A percentile compares a stretch with the other conserved stretches of the same genome.
Conservation (phyloP, 2,329 filamentous ascomycete species). For the Lecanicillium sp. region DNA sequence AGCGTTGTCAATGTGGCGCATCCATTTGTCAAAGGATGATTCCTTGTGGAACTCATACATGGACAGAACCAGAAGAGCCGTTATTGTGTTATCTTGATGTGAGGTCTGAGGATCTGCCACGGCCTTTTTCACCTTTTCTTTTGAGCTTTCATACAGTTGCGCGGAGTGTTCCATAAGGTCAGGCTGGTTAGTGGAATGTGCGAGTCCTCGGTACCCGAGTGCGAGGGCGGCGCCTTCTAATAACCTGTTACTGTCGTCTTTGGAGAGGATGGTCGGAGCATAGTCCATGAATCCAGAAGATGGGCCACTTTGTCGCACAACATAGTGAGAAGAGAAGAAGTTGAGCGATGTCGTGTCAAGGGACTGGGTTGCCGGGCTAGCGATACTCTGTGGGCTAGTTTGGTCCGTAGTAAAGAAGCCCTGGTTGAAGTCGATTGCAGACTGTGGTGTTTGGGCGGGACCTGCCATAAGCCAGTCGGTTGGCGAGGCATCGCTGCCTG, state of each 20-base stretch:
- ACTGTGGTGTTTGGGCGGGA: neutral
- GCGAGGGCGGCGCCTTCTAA: constrained; percentile 7
- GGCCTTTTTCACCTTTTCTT: constrained; percentile 8
- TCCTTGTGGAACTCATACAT: constrained; percentile 9
- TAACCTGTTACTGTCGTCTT: constrained; percentile 7
- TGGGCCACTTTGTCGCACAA: constrained; percentile 6
- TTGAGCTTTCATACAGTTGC: constrained; percentile 8
- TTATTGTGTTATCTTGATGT: constrained; percentile 8
- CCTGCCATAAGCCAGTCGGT: constrained; percentile 3
- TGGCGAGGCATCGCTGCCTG: constrained; percentile 1
- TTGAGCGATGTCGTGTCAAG: constrained; percentile 8
- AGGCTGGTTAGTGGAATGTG: constrained; percentile 8
- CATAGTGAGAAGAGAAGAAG: constrained; percentile 8
- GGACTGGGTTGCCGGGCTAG: constrained; percentile 4
- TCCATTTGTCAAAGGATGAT: constrained; percentile 8
- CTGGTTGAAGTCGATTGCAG: constrained; percentile 3
- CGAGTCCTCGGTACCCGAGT: constrained; percentile 8
- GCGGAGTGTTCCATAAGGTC: constrained; percentile 9
- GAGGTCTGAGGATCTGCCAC: constrained; percentile 6
- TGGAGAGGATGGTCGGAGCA: constrained; percentile 5
- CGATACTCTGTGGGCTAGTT: constrained; percentile 4
- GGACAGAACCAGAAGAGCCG: constrained; percentile 6
- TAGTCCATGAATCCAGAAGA: constrained; percentile 8
- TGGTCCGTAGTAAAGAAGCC: neutral
- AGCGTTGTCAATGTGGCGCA: constrained; percentile 9